Evolutionary conservation across 495 filamentous ascomycete genomes (phyloP).

Genomic region (Aspergillus nidulans): DNA sequence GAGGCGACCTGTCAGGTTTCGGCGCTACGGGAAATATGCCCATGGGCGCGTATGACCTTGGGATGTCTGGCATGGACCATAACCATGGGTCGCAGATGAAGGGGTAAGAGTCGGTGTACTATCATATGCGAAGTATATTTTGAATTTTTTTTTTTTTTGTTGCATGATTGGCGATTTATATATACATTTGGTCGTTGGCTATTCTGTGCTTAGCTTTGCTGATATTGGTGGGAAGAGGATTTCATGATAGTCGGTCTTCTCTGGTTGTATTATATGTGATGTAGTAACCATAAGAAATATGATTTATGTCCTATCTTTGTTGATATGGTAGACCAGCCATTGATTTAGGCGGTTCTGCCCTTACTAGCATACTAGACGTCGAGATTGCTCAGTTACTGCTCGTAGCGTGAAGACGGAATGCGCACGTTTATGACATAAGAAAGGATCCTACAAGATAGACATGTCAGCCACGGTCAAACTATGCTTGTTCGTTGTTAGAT

Average conservation of each 20-base stretch:
- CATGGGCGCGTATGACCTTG: conserved; percentile 29
- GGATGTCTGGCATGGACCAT: conserved; percentile 21
- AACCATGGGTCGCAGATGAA: conserved; percentile 14
- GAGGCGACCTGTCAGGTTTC: conserved; percentile 24
- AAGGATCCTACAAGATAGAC: no score
- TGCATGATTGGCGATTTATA: conserved; percentile 5
- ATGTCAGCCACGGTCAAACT: no score
- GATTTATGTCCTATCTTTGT: not conserved
- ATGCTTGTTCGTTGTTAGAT: no score
- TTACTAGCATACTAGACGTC: no score
- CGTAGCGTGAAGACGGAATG: no score
- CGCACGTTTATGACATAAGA: no score
- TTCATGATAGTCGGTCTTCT: no score
- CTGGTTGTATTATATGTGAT: not conserved
- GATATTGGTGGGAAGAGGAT: no score
- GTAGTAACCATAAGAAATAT: not conserved
- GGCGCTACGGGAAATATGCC: conserved; percentile 22
- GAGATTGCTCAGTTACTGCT: no score
- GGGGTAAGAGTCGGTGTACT: not conserved
- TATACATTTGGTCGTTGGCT: not conserved
- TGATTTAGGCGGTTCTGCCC: no score
- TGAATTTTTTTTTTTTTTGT: not conserved
- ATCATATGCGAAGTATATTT: not conserved
- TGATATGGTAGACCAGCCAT: no score
- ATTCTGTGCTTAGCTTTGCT: not conserved